phyloP scores from a whole-genome alignment of 208 protist species.

The Histomonas meleagridis region DNA sequence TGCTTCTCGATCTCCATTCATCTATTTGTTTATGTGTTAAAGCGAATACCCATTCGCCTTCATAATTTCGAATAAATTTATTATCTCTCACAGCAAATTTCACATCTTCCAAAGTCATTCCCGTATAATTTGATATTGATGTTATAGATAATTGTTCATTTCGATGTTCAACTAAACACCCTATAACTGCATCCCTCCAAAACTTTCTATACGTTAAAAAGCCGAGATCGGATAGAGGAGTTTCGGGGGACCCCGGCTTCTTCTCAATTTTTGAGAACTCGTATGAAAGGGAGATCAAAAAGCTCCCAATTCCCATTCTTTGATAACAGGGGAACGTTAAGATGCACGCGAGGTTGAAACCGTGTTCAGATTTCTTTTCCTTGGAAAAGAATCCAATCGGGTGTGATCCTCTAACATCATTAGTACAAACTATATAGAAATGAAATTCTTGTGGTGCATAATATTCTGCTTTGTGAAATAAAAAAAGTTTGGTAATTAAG shows the following conservation, averaged over 20 bases:
- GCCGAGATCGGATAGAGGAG: slow-evolving; percentile 92
- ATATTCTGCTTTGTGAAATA: slow-evolving; percentile 98
- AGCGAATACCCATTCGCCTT: background rate
- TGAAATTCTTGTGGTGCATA: slow-evolving; percentile 95
- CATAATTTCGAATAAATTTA: background rate
- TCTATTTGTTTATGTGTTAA: background rate
- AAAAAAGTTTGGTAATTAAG: slow-evolving; percentile 92
- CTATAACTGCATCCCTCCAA: slow-evolving; percentile 42
- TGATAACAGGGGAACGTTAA: slow-evolving; percentile 87
- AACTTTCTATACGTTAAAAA: slow-evolving; percentile 47
- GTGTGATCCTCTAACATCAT: slow-evolving; percentile 73
- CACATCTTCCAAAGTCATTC: background rate
- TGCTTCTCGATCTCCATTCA: background rate
- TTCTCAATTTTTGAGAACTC: slow-evolving; percentile 82
- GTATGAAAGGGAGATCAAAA: slow-evolving; percentile 91
- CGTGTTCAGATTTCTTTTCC: slow-evolving; percentile 53
- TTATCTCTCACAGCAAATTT: background rate
- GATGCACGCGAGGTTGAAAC: slow-evolving; percentile 70
- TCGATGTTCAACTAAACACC: background rate
- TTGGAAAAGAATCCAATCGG: slow-evolving; percentile 91
- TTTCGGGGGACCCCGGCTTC: slow-evolving; percentile 86
- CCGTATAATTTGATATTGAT: background rate
- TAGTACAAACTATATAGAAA: slow-evolving; percentile 88
- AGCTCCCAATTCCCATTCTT: slow-evolving; percentile 84
- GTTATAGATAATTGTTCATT: background rate